Evolutionary conservation across 2,329 filamentous ascomycete genomes (phyloP).

Genomic region (Pestalotiopsis sp.): DNA sequence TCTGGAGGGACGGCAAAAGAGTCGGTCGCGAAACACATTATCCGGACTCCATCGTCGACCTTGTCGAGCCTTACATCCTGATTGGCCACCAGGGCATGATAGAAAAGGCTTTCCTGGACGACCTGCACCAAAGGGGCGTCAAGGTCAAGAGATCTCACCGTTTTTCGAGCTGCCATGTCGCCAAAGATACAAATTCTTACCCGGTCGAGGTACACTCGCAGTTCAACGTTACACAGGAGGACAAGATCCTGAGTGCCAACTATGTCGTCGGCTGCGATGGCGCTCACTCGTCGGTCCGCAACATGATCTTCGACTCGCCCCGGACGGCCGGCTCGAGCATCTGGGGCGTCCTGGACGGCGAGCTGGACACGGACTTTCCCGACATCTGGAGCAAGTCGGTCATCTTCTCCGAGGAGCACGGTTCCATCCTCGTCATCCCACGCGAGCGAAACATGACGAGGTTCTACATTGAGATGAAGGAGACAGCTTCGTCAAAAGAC

Average conservation of each 20-base stretch:
- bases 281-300: slow-evolving; percentile 70
- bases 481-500: slow-evolving; percentile 40
- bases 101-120: slow-evolving; percentile 69
- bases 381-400: slow-evolving; percentile 76
- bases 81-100: slow-evolving; percentile 75
- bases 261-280: slow-evolving; percentile 75
- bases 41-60: slow-evolving; percentile 54
- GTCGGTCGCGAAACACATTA: slow-evolving; percentile 70
- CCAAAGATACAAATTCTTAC: slow-evolving; percentile 14
- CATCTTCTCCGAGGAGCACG: slow-evolving; percentile 66
- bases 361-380: slow-evolving; percentile 71
- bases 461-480: slow-evolving; percentile 60
- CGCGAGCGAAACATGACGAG: slow-evolving; percentile 74
- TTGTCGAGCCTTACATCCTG: slow-evolving; percentile 58
- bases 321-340: slow-evolving; percentile 67
- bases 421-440: slow-evolving; percentile 74
- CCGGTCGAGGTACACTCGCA: slow-evolving; percentile 41
- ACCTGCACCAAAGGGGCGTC: slow-evolving; percentile 65
- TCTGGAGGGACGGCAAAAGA: slow-evolving; percentile 68
- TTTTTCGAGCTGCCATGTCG: slow-evolving; percentile 51
- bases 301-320: slow-evolving; percentile 57
- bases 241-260: slow-evolving; percentile 51
- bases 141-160: slow-evolving; percentile 65
- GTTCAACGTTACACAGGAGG: slow-evolving; percentile 33
- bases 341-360: slow-evolving; percentile 74